Evolutionary conservation across 129 eudicot genomes (phyloP).

Genomic region (Heracleum sosnowskyi): DNA sequence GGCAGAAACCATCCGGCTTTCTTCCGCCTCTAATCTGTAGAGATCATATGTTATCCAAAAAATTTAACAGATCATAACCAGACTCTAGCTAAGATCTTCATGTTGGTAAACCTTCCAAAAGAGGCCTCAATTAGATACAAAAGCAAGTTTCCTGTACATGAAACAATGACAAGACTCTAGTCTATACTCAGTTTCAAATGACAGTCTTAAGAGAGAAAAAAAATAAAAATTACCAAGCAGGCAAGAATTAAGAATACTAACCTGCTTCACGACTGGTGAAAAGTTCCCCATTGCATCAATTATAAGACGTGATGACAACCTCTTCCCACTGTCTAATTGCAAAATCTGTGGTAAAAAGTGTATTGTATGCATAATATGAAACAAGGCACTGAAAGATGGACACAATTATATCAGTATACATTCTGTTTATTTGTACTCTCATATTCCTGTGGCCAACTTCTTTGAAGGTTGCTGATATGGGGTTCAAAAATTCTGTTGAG

Average conservation of each 20-base stretch:
- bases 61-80: not conserved
- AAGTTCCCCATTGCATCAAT: slow-evolving; percentile 99
- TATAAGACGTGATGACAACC: slow-evolving; percentile 63
- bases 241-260: slow-evolving; percentile 20
- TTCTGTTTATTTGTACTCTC: not conserved
- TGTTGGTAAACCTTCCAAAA: not conserved
- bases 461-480: not conserved
- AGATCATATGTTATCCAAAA: slow-evolving; percentile 5
- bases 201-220: not conserved
- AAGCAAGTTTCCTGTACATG: not conserved
- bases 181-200: not conserved
- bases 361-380: not conserved
- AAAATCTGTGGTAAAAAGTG: slow-evolving; percentile 40
- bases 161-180: not conserved
- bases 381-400: not conserved
- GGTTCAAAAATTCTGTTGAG: too few relatives aligned
- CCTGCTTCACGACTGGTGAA: slow-evolving; percentile 93
- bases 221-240: not conserved
- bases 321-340: slow-evolving; percentile 58
- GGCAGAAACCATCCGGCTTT: slow-evolving; percentile 98
- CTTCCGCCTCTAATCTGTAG: slow-evolving; percentile 70
- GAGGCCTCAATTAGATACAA: not conserved
- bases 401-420: not conserved
- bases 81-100: not conserved
- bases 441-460: not conserved